Conservation (phyloP, 768 basidiomycete species). For the Mycena venus region DNA sequence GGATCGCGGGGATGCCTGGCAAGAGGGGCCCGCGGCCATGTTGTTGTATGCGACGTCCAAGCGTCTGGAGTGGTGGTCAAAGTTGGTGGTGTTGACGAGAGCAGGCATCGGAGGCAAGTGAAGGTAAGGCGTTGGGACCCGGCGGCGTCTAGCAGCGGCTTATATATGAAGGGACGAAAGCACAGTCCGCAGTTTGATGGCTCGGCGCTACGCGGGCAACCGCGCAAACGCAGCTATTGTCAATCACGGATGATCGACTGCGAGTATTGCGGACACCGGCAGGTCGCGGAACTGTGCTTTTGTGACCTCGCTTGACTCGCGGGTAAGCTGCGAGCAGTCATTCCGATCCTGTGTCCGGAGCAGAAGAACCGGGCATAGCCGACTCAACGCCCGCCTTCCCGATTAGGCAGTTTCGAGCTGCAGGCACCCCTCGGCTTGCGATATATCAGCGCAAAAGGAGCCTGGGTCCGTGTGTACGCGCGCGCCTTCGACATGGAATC, state of each 20-base stretch:
- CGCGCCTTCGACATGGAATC: slow-evolving; percentile 6
- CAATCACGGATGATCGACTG: background rate
- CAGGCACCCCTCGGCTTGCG: slow-evolving; percentile 9
- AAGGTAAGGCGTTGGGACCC: slow-evolving; percentile 6
- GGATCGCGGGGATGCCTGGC: slow-evolving; percentile 18
- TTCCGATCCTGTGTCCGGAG: background rate
- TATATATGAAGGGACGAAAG: slow-evolving; percentile 23
- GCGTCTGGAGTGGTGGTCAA: slow-evolving; percentile 23
- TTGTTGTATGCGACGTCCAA: slow-evolving; percentile 17
- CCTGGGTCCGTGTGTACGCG: slow-evolving; percentile 8
- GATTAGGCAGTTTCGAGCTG: slow-evolving; percentile 5
- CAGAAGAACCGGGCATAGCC: no score
- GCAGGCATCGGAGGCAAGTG: slow-evolving; percentile 8
- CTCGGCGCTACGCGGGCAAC: slow-evolving; percentile 13
- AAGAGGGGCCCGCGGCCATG: slow-evolving; percentile 28
- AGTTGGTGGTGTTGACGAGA: slow-evolving; percentile 29
- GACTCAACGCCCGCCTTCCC: background rate
- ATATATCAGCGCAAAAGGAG: slow-evolving; percentile 34
- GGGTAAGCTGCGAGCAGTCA: background rate
- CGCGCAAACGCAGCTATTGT: background rate
- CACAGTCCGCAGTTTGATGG: slow-evolving; percentile 23
- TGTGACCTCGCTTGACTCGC: background rate
- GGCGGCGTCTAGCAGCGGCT: slow-evolving; percentile 5
- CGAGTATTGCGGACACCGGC: background rate
- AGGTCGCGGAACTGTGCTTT: slow-evolving; percentile 24